Percentiles rank a stretch among this genome's conserved stretches.
These are phyloP conservation scores for Geosiphon pyriformis DNA, from an alignment of 192 early-diverging fungal genomes.

Conservation along the genomic window DNA sequence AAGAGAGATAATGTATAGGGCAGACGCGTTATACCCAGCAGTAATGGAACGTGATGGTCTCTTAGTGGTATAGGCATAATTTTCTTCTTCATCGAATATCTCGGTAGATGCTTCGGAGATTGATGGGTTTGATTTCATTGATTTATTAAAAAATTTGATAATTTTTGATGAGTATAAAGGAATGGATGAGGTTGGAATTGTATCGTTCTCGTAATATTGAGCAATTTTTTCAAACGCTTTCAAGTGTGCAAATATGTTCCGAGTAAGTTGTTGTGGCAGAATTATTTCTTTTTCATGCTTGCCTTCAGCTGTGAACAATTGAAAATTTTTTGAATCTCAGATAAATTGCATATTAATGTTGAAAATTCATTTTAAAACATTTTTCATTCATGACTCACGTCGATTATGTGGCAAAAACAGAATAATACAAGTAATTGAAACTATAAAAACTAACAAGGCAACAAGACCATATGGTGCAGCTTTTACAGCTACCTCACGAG, in stretches of 20 bases:
- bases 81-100: background rate
- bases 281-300: background rate
- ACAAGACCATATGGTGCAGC: no score
- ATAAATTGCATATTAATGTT: no score
- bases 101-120: background rate
- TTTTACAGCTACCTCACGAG: no score
- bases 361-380: no score
- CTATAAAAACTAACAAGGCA: no score
- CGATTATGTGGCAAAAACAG: background rate
- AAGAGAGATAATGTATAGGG: slow-evolving; percentile 54
- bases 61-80: background rate
- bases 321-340: background rate
- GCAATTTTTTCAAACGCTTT: slow-evolving; percentile 14
- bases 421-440: no score
- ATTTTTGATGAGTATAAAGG: no score
- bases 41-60: slow-evolving; percentile 34
- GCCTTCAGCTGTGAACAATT: background rate
- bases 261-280: background rate
- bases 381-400: background rate
- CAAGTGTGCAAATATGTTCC: slow-evolving; percentile 6
- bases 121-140: background rate
- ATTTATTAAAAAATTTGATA: no score
- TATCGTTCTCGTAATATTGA: background rate
- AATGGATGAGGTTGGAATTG: no score
- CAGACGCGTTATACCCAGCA: slow-evolving; percentile 45